A percentile compares a stretch with the other conserved stretches of the same genome.
Conservation (phyloP, 371 early-diverging fungal species). For the Catenaria anguillulae region DNA sequence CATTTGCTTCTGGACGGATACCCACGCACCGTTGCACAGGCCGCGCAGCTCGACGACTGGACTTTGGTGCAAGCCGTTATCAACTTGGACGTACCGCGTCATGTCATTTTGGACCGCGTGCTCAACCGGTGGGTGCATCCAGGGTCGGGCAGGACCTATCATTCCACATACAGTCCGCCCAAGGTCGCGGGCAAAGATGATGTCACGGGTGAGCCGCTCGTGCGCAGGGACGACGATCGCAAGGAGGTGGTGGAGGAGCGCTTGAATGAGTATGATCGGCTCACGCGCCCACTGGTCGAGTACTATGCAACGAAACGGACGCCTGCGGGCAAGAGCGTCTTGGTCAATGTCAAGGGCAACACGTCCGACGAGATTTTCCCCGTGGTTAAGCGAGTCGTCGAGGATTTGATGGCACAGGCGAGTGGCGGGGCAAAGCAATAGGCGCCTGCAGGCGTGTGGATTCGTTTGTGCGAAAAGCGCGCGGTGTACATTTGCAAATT, state of each 20-base stretch:
- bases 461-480: no score
- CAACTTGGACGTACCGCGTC: conserved; percentile 79
- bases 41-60: conserved; percentile 37
- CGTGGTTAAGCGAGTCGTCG: conserved; percentile 33
- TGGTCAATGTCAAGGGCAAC: conserved; percentile 48
- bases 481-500: no score
- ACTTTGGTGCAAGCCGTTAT: conserved; percentile 43
- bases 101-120: conserved; percentile 78
- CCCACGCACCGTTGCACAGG: conserved; percentile 83
- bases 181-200: conserved; percentile 69
- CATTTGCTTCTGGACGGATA: conserved; percentile 93
- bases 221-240: conserved; percentile 83
- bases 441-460: no score
- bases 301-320: conserved; percentile 49
- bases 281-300: conserved; percentile 64
- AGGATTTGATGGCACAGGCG: neutral
- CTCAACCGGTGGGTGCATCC: conserved; percentile 86
- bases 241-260: conserved; percentile 27
- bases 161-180: conserved; percentile 86
- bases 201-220: conserved; percentile 75
- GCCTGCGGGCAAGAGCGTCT: conserved; percentile 30
- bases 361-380: conserved; percentile 84
- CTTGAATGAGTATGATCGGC: conserved; percentile 53
- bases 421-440: no score
- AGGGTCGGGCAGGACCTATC: conserved; percentile 84